Evolutionary conservation across 345 rosid species (phyloP).

Genomic region (Erodium maritimum): DNA sequence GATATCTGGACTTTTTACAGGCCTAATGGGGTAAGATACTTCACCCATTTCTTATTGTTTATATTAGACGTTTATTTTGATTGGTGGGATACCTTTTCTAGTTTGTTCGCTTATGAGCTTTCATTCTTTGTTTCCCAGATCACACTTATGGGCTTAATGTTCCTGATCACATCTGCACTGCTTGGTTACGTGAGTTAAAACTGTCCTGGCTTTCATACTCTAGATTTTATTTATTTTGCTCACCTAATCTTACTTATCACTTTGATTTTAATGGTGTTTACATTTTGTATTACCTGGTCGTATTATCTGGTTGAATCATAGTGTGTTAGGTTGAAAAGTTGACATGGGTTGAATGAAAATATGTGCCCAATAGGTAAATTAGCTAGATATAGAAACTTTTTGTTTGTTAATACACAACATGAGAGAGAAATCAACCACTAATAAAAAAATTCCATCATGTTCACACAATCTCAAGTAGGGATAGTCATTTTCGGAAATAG

Average conservation of each 20-base stretch:
- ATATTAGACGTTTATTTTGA: too few relatives aligned
- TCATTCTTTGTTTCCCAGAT: conserved; percentile 33
- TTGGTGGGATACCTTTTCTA: neutral
- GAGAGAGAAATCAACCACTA: too few relatives aligned
- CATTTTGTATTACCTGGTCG: too few relatives aligned
- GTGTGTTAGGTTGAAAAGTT: neutral
- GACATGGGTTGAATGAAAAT: neutral
- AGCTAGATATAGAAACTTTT: neutral
- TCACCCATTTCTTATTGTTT: conserved; percentile 1
- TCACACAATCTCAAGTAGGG: neutral
- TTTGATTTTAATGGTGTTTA: neutral
- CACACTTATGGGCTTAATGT: conserved; percentile 86
- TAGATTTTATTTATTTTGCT: neutral
- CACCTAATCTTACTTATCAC: neutral
- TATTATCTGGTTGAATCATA: neutral
- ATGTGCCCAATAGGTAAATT: neutral
- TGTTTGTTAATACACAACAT: too few relatives aligned
- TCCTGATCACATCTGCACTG: conserved; percentile 70
- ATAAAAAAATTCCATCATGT: too few relatives aligned
- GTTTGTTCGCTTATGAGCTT: neutral
- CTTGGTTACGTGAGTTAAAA: conserved; percentile 78
- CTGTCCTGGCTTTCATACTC: conserved; percentile 7
- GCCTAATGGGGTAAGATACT: neutral
- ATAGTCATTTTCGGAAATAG: neutral
- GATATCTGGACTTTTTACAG: neutral